Evolutionary conservation across 2,329 filamentous ascomycete species (phyloP).

Genomic region (Rutstroemia sp.): DNA sequence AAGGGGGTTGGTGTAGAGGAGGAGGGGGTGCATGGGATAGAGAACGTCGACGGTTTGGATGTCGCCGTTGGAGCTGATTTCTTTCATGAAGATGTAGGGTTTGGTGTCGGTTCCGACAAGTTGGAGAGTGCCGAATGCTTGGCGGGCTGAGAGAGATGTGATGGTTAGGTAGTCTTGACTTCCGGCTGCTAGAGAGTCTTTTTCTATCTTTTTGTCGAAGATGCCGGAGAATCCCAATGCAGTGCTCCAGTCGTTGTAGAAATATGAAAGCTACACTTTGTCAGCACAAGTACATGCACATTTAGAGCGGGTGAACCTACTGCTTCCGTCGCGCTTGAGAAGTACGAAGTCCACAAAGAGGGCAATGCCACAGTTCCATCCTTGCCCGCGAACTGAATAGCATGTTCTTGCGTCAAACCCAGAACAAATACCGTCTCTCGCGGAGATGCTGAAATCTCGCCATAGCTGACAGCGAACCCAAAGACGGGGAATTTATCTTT

Average conservation of each 20-base stretch:
- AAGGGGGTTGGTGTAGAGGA: slow-evolving; percentile 70
- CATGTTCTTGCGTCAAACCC: slow-evolving; percentile 67
- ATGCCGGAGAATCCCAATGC: slow-evolving; percentile 49
- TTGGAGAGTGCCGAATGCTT: slow-evolving; percentile 37
- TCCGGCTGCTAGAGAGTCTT: slow-evolving; percentile 58
- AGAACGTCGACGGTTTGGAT: slow-evolving; percentile 85
- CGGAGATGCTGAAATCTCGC: slow-evolving; percentile 14
- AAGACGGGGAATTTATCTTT: slow-evolving; percentile 73
- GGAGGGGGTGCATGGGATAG: slow-evolving; percentile 75
- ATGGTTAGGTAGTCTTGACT: slow-evolving; percentile 44
- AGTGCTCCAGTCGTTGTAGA: slow-evolving; percentile 65
- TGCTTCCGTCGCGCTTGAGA: slow-evolving; percentile 52
- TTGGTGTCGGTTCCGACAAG: slow-evolving; percentile 39
- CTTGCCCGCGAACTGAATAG: slow-evolving; percentile 67
- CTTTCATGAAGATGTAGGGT: slow-evolving; percentile 54
- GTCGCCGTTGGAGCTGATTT: slow-evolving; percentile 83
- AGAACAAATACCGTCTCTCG: slow-evolving; percentile 58
- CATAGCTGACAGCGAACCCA: slow-evolving; percentile 60
- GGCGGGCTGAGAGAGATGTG: slow-evolving; percentile 43
- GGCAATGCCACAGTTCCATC: slow-evolving; percentile 58
- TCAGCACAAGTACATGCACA: too few species aligned
- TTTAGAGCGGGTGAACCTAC: too few species aligned
- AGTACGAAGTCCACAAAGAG: slow-evolving; percentile 72
- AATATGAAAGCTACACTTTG: slow-evolving; percentile 45
- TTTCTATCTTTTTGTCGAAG: slow-evolving; percentile 63